phyloP scores from a whole-genome alignment of 2,329 filamentous ascomycete genomes.

The Epichloe elymi region DNA sequence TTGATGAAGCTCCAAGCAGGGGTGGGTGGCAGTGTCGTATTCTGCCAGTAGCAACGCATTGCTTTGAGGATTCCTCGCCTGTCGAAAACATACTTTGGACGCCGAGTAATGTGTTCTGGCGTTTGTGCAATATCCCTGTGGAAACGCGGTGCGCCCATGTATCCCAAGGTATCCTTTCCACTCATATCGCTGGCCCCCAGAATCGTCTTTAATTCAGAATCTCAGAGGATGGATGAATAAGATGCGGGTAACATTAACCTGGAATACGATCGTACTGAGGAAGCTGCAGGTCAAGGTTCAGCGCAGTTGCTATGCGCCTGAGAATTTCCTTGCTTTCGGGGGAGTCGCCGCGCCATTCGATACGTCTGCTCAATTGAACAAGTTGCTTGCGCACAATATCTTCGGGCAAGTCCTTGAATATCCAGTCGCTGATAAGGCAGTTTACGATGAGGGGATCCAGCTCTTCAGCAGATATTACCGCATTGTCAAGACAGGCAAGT shows the following conservation, averaged over 20 bases:
- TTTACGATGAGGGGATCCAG: constrained; percentile 18
- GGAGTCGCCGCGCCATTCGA: constrained; percentile 19
- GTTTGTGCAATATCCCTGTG: no score
- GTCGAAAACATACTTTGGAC: no score
- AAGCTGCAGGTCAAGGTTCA: constrained; percentile 7
- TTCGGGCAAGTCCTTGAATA: constrained; percentile 16
- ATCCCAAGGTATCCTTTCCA: no score
- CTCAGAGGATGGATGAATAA: background rate
- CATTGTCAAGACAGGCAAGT: constrained; percentile 23
- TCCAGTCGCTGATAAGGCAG: constrained; percentile 17
- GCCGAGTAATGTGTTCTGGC: no score
- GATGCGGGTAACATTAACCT: background rate
- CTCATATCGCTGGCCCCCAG: no score
- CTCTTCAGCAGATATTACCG: constrained; percentile 16
- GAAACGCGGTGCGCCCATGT: no score
- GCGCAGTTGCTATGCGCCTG: constrained; percentile 4
- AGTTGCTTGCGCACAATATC: constrained; percentile 17
- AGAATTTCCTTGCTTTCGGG: constrained; percentile 14
- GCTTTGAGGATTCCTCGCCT: no score
- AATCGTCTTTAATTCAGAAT: no score
- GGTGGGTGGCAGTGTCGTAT: no score
- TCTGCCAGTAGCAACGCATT: no score
- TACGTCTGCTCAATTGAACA: constrained; percentile 13
- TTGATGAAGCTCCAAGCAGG: background rate
- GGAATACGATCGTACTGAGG: constrained; percentile 3